Evolutionary conservation across 805 yeast genomes (phyloP).

Genomic region (Hagleromyces aurorensis): DNA sequence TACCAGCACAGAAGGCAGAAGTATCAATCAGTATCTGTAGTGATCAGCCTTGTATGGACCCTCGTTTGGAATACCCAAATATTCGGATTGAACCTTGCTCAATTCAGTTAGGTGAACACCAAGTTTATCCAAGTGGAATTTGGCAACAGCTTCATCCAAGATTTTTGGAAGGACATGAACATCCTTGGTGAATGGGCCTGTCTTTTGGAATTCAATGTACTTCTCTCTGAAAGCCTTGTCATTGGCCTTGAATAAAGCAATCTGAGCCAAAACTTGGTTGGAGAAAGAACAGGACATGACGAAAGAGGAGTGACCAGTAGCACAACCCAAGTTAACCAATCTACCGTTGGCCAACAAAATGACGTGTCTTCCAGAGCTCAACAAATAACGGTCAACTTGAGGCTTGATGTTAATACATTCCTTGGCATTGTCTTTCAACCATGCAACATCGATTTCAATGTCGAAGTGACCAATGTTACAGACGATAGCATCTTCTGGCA

Average conservation of each 20-base stretch:
- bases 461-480: slow-evolving; percentile 99
- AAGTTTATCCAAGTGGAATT: slow-evolving; percentile 89
- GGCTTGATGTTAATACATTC: slow-evolving; percentile 97
- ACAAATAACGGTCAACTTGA: slow-evolving; percentile 95
- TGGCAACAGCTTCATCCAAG: slow-evolving; percentile 97
- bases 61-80: slow-evolving; percentile 81
- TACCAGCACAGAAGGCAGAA: slow-evolving; percentile 1
- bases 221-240: slow-evolving; percentile 71
- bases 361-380: slow-evolving; percentile 84
- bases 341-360: slow-evolving; percentile 98
- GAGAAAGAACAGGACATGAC: slow-evolving; percentile 99
- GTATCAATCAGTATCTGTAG: slow-evolving; percentile 76
- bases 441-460: slow-evolving; percentile 98
- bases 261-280: slow-evolving; percentile 98
- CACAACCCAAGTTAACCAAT: slow-evolving; percentile 98
- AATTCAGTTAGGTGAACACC: slow-evolving; percentile 81
- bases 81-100: slow-evolving; percentile 78
- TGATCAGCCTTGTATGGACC: slow-evolving; percentile 98
- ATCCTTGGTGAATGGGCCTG: slow-evolving; percentile 85
- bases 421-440: slow-evolving; percentile 91
- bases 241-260: slow-evolving; percentile 87
- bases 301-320: slow-evolving; percentile 98
- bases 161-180: slow-evolving; percentile 97
- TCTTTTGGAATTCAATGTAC: slow-evolving; percentile 84
- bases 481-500: slow-evolving; percentile 99